Percentiles rank a stretch among this genome's conserved stretches.
Evolutionary conservation across 345 rosid genomes (phyloP).

Genomic region (Mangifera indica): DNA sequence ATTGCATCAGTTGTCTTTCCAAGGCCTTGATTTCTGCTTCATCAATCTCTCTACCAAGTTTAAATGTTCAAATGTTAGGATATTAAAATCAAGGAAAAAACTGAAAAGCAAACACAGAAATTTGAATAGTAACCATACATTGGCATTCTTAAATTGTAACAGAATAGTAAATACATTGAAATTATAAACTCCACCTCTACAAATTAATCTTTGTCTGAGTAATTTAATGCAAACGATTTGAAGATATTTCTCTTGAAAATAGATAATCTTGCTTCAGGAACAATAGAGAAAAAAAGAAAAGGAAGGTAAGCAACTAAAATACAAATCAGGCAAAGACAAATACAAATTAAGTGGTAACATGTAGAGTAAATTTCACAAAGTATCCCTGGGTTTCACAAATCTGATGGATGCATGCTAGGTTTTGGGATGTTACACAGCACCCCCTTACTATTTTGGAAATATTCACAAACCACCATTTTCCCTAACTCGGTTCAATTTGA

Average conservation of each 20-base stretch:
- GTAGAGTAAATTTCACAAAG: too few species aligned
- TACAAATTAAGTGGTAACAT: background rate
- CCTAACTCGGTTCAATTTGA: too few species aligned
- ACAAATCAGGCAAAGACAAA: background rate
- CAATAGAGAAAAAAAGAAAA: background rate
- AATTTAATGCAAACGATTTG: background rate
- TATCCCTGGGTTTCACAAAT: too few species aligned
- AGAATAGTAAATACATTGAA: background rate
- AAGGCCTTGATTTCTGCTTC: constrained; percentile 83
- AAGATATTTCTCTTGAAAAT: background rate
- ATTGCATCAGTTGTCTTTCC: constrained; percentile 94
- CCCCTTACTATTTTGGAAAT: too few species aligned
- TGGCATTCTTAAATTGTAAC: background rate
- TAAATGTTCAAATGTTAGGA: constrained; percentile 7
- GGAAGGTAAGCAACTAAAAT: background rate
- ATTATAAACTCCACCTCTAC: too few species aligned
- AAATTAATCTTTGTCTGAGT: background rate
- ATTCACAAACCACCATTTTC: too few species aligned
- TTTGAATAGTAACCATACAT: background rate
- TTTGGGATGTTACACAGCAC: too few species aligned
- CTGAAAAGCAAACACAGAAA: constrained; percentile 10
- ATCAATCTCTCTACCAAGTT: constrained; percentile 72
- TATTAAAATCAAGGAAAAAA: background rate
- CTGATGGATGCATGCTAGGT: too few species aligned
- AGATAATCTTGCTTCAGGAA: too few species aligned